phyloP scores from a whole-genome alignment of 169 alveolate genomes.

The Babesia ovis region DNA sequence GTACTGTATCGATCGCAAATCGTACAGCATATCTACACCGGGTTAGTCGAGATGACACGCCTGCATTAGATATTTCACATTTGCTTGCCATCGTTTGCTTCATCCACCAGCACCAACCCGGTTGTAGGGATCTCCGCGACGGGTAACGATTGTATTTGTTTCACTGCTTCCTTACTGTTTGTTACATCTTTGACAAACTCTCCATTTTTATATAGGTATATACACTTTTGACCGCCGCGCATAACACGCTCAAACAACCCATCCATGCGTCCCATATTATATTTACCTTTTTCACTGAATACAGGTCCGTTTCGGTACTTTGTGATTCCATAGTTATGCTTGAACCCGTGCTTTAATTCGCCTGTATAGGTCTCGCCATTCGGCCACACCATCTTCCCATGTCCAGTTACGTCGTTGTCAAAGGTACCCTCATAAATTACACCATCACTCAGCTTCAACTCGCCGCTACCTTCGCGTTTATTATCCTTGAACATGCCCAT shows the following conservation, averaged over 20 bases:
- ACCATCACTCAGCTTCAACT: slow-evolving; percentile 45
- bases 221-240: slow-evolving; percentile 51
- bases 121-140: background rate
- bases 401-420: slow-evolving; percentile 49
- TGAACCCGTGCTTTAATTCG: slow-evolving; percentile 41
- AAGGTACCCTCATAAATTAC: slow-evolving; percentile 61
- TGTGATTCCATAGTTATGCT: slow-evolving; percentile 60
- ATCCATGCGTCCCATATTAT: slow-evolving; percentile 48
- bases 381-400: slow-evolving; percentile 65
- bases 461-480: slow-evolving; percentile 62
- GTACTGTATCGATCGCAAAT: too few species aligned
- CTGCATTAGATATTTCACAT: too few species aligned
- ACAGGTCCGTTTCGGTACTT: slow-evolving; percentile 44
- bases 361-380: slow-evolving; percentile 61
- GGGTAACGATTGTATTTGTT: background rate
- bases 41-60: too few species aligned
- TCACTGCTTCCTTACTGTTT: slow-evolving; percentile 4
- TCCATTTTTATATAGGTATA: slow-evolving; percentile 40
- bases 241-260: slow-evolving; percentile 49
- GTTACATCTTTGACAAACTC: slow-evolving; percentile 31
- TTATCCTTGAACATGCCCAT: slow-evolving; percentile 66
- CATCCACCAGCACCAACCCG: slow-evolving; percentile 16
- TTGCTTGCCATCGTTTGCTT: too few species aligned
- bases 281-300: slow-evolving; percentile 49
- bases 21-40: too few species aligned